Evolutionary conservation across 1,284 basidiomycete species (phyloP).

Genomic region (Sphaerobolus stellatus): DNA sequence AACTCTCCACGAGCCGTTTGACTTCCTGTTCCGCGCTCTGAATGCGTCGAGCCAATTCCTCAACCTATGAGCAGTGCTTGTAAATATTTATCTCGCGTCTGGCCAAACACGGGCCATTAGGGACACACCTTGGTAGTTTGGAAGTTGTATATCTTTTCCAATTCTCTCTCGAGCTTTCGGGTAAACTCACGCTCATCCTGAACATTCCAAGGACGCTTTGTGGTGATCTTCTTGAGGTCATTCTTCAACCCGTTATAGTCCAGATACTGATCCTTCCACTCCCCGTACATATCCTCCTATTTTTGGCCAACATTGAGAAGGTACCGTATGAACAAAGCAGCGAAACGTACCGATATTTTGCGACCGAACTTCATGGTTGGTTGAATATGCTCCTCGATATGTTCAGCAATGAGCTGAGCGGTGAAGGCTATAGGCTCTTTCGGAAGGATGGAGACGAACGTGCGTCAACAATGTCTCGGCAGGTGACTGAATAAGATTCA

Average conservation of each 20-base stretch:
- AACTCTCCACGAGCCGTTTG: slow-evolving; percentile 62
- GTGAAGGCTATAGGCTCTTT: too few species aligned
- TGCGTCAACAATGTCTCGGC: too few species aligned
- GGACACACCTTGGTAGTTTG: slow-evolving; percentile 81
- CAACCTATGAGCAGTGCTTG: slow-evolving; percentile 57
- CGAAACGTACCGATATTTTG: slow-evolving; percentile 70
- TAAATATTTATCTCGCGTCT: too few species aligned
- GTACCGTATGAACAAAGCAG: slow-evolving; percentile 15
- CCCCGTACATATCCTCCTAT: slow-evolving; percentile 81
- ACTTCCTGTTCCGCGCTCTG: slow-evolving; percentile 79
- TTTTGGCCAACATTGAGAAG: slow-evolving; percentile 1
- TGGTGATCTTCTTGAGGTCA: slow-evolving; percentile 78
- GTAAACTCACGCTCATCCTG: slow-evolving; percentile 83
- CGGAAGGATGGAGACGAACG: too few species aligned
- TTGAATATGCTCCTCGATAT: background rate
- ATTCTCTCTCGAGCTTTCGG: slow-evolving; percentile 76
- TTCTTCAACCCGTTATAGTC: slow-evolving; percentile 89
- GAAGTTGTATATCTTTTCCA: slow-evolving; percentile 96
- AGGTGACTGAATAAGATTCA: too few species aligned
- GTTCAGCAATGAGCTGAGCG: background rate
- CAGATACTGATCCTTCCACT: slow-evolving; percentile 90
- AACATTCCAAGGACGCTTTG: slow-evolving; percentile 64
- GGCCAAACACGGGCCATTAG: too few species aligned
- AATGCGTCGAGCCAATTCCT: slow-evolving; percentile 80
- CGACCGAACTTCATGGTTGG: slow-evolving; percentile 81